Evolutionary conservation across 2,329 filamentous ascomycete species (phyloP).

Genomic region (Aspergillus calidoustus): DNA sequence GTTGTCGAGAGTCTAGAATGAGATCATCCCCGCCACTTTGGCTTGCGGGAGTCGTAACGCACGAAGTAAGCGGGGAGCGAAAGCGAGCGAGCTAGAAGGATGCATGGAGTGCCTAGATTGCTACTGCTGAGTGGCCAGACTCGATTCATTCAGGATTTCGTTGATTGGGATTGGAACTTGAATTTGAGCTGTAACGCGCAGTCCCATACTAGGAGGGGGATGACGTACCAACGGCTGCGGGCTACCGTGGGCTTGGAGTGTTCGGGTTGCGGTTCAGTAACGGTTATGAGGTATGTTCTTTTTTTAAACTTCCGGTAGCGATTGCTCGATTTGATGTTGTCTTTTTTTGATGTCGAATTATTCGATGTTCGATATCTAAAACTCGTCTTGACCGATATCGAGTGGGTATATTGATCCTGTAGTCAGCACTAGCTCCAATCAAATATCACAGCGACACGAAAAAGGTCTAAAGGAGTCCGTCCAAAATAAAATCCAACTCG

Average conservation of each 20-base stretch:
- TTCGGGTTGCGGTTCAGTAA: background rate
- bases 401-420: background rate
- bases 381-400: background rate
- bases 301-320: no score
- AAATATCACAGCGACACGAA: background rate
- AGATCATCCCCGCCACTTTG: constrained; percentile 15
- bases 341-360: no score
- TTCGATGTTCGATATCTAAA: no score
- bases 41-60: background rate
- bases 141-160: background rate
- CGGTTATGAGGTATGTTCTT: background rate
- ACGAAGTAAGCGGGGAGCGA: background rate
- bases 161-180: background rate
- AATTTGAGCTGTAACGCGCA: background rate
- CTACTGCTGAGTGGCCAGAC: background rate
- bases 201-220: background rate
- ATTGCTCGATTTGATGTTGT: background rate
- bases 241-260: background rate
- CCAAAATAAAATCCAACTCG: background rate
- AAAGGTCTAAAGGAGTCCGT: background rate
- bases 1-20: constrained; percentile 4
- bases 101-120: background rate
- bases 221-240: constrained; percentile 1
- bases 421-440: background rate
- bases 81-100: background rate